phyloP scores from a whole-genome alignment of 495 filamentous ascomycete species.

The Achaetomiella virescens region DNA sequence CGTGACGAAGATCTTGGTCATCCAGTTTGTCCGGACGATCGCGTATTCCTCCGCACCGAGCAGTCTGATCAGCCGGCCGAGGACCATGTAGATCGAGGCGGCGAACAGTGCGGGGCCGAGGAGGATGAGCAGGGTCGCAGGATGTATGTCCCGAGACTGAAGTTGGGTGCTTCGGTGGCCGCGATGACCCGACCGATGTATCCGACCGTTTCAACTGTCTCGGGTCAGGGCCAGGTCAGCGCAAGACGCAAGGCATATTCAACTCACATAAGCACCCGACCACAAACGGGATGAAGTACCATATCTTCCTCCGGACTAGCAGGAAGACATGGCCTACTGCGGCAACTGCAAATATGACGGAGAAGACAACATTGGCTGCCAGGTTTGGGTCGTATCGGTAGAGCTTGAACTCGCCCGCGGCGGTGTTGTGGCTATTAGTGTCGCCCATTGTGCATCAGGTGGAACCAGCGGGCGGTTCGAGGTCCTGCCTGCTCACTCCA shows the following conservation, averaged over 20 bases:
- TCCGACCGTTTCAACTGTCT: slow-evolving; percentile 55
- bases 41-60: slow-evolving; percentile 36
- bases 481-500: no score
- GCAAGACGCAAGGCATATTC: no score
- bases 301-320: slow-evolving; percentile 43
- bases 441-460: background rate
- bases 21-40: slow-evolving; percentile 36
- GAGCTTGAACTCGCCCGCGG: slow-evolving; percentile 16
- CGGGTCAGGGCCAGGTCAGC: no score
- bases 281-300: slow-evolving; percentile 56
- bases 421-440: slow-evolving; percentile 4
- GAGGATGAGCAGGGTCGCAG: slow-evolving; percentile 31
- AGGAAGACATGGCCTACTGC: slow-evolving; percentile 44
- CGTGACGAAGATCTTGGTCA: slow-evolving; percentile 44
- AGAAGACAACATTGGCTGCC: slow-evolving; percentile 44
- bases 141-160: slow-evolving; percentile 35
- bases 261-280: slow-evolving; percentile 52
- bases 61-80: slow-evolving; percentile 41
- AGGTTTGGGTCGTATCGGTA: slow-evolving; percentile 47
- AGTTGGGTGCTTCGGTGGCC: slow-evolving; percentile 27
- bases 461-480: no score
- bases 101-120: slow-evolving; percentile 38
- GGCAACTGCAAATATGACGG: slow-evolving; percentile 44
- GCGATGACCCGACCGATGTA: slow-evolving; percentile 48
- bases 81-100: slow-evolving; percentile 53